These are phyloP conservation scores for Zanthoxylum bungeanum DNA, from an alignment of 345 rosid species.

Conservation along the genomic window DNA sequence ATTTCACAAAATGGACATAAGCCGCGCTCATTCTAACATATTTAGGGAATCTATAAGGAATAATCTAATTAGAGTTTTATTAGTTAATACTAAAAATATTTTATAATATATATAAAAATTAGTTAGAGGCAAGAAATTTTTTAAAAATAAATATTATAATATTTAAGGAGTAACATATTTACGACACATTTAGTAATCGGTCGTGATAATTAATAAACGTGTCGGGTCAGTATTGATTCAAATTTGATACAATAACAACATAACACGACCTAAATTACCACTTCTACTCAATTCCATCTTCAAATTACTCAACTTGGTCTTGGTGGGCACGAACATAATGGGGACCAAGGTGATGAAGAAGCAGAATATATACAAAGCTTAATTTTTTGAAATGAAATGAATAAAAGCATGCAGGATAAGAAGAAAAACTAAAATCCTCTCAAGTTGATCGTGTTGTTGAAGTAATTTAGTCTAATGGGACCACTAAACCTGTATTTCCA, in stretches of 20 bases:
- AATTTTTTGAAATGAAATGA: not conserved
- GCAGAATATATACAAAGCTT: not conserved
- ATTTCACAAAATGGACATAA: too few relatives aligned
- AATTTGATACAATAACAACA: too few relatives aligned
- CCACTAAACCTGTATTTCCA: conserved; percentile 22
- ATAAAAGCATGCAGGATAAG: not conserved
- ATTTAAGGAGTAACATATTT: too few relatives aligned
- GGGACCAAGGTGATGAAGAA: not conserved
- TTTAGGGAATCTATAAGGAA: too few relatives aligned
- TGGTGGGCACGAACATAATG: not conserved
- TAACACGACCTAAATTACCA: not conserved
- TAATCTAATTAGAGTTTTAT: too few relatives aligned
- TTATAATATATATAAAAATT: too few relatives aligned
- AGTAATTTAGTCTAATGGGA: conserved; percentile 17
- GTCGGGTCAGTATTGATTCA: too few relatives aligned
- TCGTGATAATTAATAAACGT: too few relatives aligned
- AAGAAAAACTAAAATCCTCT: conserved; percentile 13
- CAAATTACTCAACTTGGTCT: not conserved
- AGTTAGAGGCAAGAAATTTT: not conserved
- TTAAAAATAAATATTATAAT: too few relatives aligned
- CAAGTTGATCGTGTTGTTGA: not conserved
- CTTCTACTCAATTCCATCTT: not conserved
- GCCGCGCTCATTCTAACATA: too few relatives aligned
- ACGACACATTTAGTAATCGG: too few relatives aligned
- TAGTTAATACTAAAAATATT: too few relatives aligned